These are phyloP conservation scores for Rhodomyrtus tomentosa DNA, from an alignment of 345 rosid genomes.

Conservation along the genomic window DNA sequence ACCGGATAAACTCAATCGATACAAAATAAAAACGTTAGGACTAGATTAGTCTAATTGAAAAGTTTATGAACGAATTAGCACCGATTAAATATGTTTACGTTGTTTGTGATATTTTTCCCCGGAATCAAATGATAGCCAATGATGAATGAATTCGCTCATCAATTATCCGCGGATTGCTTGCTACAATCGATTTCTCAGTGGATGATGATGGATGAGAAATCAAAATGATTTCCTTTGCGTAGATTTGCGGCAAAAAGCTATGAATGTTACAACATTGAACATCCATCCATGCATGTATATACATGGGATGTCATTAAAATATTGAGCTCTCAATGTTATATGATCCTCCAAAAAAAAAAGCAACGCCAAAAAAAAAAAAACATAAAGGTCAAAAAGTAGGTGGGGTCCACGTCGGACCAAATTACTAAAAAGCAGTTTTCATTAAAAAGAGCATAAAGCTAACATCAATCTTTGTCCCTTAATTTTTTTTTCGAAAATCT, in stretches of 20 bases:
- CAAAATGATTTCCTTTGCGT: background rate
- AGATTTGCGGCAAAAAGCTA: background rate
- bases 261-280: background rate
- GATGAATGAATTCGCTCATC: background rate
- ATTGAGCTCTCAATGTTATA: background rate
- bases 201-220: background rate
- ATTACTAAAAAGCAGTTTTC: background rate
- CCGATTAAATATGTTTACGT: too few relatives aligned
- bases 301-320: background rate
- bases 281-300: background rate
- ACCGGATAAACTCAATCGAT: too few relatives aligned
- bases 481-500: background rate
- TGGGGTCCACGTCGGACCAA: background rate
- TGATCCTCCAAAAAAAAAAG: background rate
- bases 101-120: too few relatives aligned
- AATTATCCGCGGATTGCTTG: background rate
- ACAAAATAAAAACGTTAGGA: too few relatives aligned
- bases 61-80: too few relatives aligned
- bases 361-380: background rate
- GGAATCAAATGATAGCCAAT: background rate
- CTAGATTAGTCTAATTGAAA: too few relatives aligned
- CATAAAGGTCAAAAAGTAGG: background rate
- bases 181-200: background rate
- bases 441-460: background rate
- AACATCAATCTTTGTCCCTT: background rate